phyloP scores from a whole-genome alignment of 495 filamentous ascomycete genomes.

The Aspergillus saccharolyticus region DNA sequence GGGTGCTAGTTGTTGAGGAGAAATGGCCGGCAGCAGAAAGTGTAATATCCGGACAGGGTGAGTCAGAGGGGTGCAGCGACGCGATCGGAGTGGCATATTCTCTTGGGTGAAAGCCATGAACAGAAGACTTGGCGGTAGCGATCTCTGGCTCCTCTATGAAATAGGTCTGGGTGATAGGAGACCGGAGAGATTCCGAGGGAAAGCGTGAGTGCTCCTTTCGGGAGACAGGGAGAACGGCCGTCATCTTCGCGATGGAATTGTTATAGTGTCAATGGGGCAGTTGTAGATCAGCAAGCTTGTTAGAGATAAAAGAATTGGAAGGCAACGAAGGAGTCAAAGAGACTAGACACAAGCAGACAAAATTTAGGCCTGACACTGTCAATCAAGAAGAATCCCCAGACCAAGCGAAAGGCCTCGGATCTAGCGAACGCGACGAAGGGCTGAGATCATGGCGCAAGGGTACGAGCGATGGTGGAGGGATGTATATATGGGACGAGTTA shows the following conservation, averaged over 20 bases:
- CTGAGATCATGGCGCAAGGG: background rate
- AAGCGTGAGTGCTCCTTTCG: conserved; percentile 37
- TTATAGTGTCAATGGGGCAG: background rate
- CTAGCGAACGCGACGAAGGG: background rate
- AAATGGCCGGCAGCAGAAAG: conserved; percentile 21
- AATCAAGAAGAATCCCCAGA: background rate
- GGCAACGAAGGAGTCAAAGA: background rate
- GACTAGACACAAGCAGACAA: background rate
- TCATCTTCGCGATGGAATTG: conserved; percentile 29
- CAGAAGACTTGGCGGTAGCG: conserved; percentile 30
- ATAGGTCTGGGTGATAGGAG: conserved; percentile 42
- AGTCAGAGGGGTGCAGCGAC: conserved; percentile 31
- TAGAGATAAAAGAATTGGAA: background rate
- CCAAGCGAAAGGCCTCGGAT: background rate
- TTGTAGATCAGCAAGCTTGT: background rate
- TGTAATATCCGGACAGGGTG: conserved; percentile 38
- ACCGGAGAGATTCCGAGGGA: conserved; percentile 34
- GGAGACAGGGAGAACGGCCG: conserved; percentile 37
- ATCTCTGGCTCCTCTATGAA: conserved; percentile 32
- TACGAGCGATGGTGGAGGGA: background rate
- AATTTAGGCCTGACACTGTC: background rate
- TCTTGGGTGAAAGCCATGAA: conserved; percentile 28
- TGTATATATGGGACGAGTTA: background rate
- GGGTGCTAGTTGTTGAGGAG: conserved; percentile 52
- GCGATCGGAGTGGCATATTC: conserved; percentile 34